Base-by-base conservation (phyloP, 768 basidiomycete species). In the Russula foetens region DNA sequence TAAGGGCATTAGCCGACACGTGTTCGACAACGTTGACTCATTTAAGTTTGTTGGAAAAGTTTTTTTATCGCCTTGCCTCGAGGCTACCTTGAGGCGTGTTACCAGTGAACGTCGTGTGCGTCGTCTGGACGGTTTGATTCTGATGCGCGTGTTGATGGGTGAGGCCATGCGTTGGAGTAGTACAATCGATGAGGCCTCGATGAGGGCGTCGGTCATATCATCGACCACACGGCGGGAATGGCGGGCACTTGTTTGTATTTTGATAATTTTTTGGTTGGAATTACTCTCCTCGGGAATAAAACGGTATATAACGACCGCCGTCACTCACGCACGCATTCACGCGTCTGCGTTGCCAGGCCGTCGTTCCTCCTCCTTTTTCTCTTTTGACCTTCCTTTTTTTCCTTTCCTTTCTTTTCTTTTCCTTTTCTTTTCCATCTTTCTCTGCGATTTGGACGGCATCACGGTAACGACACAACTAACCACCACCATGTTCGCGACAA, bases 141-240 rank as follows among this genome's bases (percentile, higher is more conserved):
- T 62, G 61, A 62, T 53, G 31, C 61, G 38, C 56, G 41, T 58
- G 61, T 53, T 48, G 17, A 44, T 21, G 35, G n/a, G 61, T 7
- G 56, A 58, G 61, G 61, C 39, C 6, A 33, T 21, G 28, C 7
- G 7, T 23, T 28, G 14, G 26, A 3, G 8, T 9, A 43, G n/a
- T n/a, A 6, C 11, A 26, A 35, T 35, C 31, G 31, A 33, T 33
- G 31, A n/a, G n/a, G n/a, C n/a, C n/a, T 31, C 31, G 44, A 14
- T 21, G 45, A 44, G 43, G 44, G 21, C 45, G 50, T 51, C 50
- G 51, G 58, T 39, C 29, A 23, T 31, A 15, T 14, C 24, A 53
- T 47, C 53, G 59, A 59, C 39, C 38, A 59, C 19, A 59, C 19
- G 44, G 33, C 44, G 53, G 47, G 51, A 35, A 17, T 23, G 47